Evolutionary conservation across 805 yeast genomes (phyloP).

Genomic region (Zygosaccharomyces pseudorouxii): DNA sequence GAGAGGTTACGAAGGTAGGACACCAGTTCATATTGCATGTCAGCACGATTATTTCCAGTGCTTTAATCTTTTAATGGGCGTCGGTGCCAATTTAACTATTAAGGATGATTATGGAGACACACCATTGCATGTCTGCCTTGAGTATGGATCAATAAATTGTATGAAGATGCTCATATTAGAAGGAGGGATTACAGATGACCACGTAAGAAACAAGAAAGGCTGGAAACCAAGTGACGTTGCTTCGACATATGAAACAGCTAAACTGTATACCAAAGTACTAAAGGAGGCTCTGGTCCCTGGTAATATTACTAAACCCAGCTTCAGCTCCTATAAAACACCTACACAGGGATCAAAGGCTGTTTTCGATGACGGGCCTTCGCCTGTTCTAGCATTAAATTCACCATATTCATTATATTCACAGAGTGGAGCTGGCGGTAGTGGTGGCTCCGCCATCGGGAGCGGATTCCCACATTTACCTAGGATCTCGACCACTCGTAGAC

Average conservation of each 20-base stretch:
- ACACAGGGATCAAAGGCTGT: conserved; percentile 21
- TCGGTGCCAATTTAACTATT: conserved; percentile 71
- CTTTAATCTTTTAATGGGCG: conserved; percentile 57
- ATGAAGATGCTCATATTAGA: conserved; percentile 46
- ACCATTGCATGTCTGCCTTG: conserved; percentile 78
- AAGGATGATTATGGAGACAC: conserved; percentile 75
- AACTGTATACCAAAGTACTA: conserved; percentile 36
- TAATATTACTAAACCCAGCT: conserved; percentile 18
- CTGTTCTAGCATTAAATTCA: conserved; percentile 25
- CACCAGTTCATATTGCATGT: conserved; percentile 69
- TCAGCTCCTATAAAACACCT: conserved; percentile 28
- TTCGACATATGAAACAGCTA: conserved; percentile 47
- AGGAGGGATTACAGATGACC: conserved; percentile 44
- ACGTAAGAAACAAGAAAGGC: conserved; percentile 50
- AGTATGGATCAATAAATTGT: conserved; percentile 58
- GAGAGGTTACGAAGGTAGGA: conserved; percentile 45
- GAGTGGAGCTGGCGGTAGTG: conserved; percentile 4
- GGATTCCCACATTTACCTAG: conserved; percentile 22
- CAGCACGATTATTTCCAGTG: conserved; percentile 57
- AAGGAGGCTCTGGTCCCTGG: conserved; percentile 20
- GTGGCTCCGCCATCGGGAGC: neutral
- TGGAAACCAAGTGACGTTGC: conserved; percentile 64
- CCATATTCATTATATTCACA: conserved; percentile 20
- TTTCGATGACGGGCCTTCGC: conserved; percentile 32
- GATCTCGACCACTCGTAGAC: conserved; percentile 24